Evolutionary conservation across 2,329 filamentous ascomycete genomes (phyloP), one percentile per base, ranked within the genome.

Genomic region (Colletotrichum neosansevieriae): DNA sequence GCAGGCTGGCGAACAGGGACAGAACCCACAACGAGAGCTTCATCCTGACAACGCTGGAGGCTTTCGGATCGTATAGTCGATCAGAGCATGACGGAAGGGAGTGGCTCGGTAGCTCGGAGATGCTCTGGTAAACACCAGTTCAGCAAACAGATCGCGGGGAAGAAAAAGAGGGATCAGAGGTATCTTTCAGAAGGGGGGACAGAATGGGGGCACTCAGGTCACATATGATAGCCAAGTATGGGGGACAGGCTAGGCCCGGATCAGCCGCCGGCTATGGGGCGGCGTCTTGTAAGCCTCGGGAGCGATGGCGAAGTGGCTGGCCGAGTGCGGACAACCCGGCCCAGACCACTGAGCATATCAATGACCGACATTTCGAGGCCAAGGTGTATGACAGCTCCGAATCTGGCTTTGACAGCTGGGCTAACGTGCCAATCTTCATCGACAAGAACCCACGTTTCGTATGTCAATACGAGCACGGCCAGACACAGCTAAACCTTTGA

Each of bases 241-340:
- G 40, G 15, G 15, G 42, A 9, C 17, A 36, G 50, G 36, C 29
- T 6, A 13, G 45, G 45, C 5, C 47, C 66, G 61, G 54, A 56
- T 57, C n/a, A 50, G 29, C 61, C 36, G 54, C 50, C 36, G 21
- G 32, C 38, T 34, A 54, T 45, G 56, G 56, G 66, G 56, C 54
- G 61, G 40, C 36, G 49, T 60, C 42, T 62, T 60, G 42, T 56
- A 69, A 60, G 66, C 66, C 61, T 65, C 66, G 15, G 66, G 11
- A 42, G 34, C 63, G 34, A 59, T 54, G 61, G 66, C 54, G 24
- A 59, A 42, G 34, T 60, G 42, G 49, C 60, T 65, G 17, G 17
- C 56, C 66, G 66, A 34, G 49, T 69, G 54, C 66, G 62, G 66
- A 59, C 29, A 51, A 60, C 7, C 40, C 9, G 47, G 65, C 42